These are phyloP conservation scores for Linum usitatissimum DNA, from an alignment of 345 rosid species.

Conservation along the genomic window DNA sequence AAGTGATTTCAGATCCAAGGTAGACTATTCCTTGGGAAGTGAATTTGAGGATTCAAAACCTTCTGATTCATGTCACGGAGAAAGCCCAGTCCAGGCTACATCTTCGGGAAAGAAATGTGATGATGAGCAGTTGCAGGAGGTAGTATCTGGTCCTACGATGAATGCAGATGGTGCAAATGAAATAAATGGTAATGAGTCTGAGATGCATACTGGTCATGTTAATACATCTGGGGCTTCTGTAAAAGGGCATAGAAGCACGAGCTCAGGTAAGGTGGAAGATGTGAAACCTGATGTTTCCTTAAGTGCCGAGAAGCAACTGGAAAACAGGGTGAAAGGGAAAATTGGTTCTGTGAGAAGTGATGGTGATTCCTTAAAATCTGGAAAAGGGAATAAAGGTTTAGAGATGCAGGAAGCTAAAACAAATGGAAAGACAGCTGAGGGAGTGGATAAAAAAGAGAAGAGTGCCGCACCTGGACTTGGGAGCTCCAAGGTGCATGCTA, in stretches of 20 bases:
- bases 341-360: slow-evolving; percentile 19
- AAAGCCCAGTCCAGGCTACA: slow-evolving; percentile 24
- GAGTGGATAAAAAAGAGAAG: slow-evolving; percentile 25
- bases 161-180: slow-evolving; percentile 24
- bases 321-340: slow-evolving; percentile 28
- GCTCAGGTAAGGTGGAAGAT: slow-evolving; percentile 24
- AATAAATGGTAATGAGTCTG: slow-evolving; percentile 33
- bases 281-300: slow-evolving; percentile 11
- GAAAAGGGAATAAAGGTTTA: slow-evolving; percentile 27
- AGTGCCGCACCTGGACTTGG: slow-evolving; percentile 30
- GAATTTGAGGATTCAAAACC: slow-evolving; percentile 40
- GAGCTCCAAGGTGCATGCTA: slow-evolving; percentile 27
- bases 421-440: slow-evolving; percentile 22
- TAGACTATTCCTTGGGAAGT: slow-evolving; percentile 26
- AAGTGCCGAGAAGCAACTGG: slow-evolving; percentile 29
- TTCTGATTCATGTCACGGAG: slow-evolving; percentile 26
- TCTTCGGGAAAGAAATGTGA: slow-evolving; percentile 27
- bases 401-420: slow-evolving; percentile 25
- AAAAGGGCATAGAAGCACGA: slow-evolving; percentile 23
- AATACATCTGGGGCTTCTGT: slow-evolving; percentile 25
- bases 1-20: slow-evolving; percentile 28
- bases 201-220: slow-evolving; percentile 24
- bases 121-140: slow-evolving; percentile 31
- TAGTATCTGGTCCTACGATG: slow-evolving; percentile 10
- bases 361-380: slow-evolving; percentile 6